Percentiles rank a stretch among this genome's conserved stretches.
Conservation (phyloP, 2,329 filamentous ascomycete species). For the Fusarium tjaetaba region DNA sequence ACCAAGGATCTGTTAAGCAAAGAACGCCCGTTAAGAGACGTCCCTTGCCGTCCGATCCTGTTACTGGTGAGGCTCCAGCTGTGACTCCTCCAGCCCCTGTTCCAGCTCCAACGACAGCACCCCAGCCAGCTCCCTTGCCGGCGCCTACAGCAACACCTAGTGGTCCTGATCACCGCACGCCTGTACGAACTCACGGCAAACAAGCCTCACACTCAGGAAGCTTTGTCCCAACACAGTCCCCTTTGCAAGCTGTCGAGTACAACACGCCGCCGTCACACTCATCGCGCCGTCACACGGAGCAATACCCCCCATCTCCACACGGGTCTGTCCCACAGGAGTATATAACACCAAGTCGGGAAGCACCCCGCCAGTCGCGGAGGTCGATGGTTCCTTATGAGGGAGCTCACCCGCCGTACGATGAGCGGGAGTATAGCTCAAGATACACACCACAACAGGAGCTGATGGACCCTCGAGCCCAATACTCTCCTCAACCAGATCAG, state of each 20-base stretch:
- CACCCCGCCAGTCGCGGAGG: conserved; percentile 46
- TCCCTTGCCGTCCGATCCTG: conserved; percentile 83
- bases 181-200: conserved; percentile 59
- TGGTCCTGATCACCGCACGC: conserved; percentile 57
- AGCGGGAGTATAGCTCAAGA: conserved; percentile 50
- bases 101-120: conserved; percentile 6
- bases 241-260: conserved; percentile 64
- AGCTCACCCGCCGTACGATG: conserved; percentile 49
- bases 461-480: conserved; percentile 49
- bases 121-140: conserved; percentile 27
- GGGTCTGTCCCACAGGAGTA: conserved; percentile 33
- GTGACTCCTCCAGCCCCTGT: conserved; percentile 19
- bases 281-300: conserved; percentile 50
- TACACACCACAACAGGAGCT: conserved; percentile 50
- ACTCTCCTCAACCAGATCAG: conserved; percentile 50
- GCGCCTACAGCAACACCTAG: conserved; percentile 44
- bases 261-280: conserved; percentile 52
- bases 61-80: conserved; percentile 62
- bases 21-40: conserved; percentile 79
- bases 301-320: conserved; percentile 50
- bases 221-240: conserved; percentile 62
- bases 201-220: conserved; percentile 47
- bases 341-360: conserved; percentile 34
- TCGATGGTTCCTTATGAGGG: conserved; percentile 51
- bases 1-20: conserved; percentile 55